These are phyloP conservation scores for Calonectria pteridis DNA, from an alignment of 2,329 filamentous ascomycete species.

Conservation along the genomic window DNA sequence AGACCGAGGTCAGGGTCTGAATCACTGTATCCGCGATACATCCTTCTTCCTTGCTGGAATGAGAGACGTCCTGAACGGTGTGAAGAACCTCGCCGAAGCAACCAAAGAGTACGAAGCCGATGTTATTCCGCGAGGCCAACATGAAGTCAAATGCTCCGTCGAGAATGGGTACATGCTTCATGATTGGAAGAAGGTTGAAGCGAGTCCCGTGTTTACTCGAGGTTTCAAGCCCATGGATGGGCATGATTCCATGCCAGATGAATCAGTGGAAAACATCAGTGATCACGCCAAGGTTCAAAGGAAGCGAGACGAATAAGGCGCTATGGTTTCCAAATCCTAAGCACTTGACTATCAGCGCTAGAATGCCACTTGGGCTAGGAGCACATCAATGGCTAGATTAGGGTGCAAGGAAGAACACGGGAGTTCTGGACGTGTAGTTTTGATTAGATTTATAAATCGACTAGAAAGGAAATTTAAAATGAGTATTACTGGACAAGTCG, in stretches of 20 bases:
- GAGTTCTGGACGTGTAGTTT: background rate
- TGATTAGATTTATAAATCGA: background rate
- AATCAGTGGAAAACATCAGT: background rate
- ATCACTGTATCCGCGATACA: constrained; percentile 38
- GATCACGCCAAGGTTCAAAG: constrained; percentile 3
- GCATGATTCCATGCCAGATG: constrained; percentile 25
- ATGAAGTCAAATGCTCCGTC: constrained; percentile 40
- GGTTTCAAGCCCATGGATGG: constrained; percentile 42
- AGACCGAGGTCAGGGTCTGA: constrained; percentile 41
- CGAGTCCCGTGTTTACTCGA: constrained; percentile 37
- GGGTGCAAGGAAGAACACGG: background rate
- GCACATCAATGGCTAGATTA: background rate
- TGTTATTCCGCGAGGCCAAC: constrained; percentile 37
- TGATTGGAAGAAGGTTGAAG: constrained; percentile 38
- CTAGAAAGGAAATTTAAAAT: background rate
- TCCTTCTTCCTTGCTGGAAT: constrained; percentile 32
- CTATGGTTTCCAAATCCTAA: background rate
- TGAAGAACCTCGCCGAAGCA: constrained; percentile 2
- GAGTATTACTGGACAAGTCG: background rate
- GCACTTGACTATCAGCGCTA: background rate
- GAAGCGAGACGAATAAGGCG: background rate
- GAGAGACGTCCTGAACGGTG: background rate
- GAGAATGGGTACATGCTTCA: constrained; percentile 41
- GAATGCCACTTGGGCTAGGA: background rate
- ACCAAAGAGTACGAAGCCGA: constrained; percentile 34